Evolutionary conservation across 441 rosid genomes (phyloP).

Genomic region (Eutrema salsugineum): DNA sequence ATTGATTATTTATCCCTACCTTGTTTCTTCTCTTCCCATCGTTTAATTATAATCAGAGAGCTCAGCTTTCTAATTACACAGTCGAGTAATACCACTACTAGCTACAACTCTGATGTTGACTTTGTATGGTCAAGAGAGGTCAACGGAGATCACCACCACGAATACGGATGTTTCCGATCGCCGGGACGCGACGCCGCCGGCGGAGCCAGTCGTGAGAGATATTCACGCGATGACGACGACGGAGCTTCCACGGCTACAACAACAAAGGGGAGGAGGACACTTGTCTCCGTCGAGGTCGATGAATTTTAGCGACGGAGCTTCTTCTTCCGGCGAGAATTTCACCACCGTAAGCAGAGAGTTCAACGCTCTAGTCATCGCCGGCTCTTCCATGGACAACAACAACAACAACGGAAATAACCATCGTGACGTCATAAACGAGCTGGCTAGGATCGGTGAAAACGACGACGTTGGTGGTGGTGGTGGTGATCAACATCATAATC

Average conservation of each 20-base stretch:
- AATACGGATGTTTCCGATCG: not conserved
- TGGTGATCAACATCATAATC: not conserved
- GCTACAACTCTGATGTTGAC: constrained; percentile 18
- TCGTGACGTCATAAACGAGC: constrained; percentile 27
- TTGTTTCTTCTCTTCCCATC: not conserved
- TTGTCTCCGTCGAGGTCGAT: constrained; percentile 43
- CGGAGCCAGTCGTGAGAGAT: constrained; percentile 45
- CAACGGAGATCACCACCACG: constrained; percentile 21
- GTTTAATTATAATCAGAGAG: constrained; percentile 3
- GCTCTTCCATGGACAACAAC: constrained; percentile 47
- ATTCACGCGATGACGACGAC: constrained; percentile 86
- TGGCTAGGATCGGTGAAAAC: constrained; percentile 67
- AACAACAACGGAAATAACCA: constrained; percentile 17
- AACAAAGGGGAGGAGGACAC: constrained; percentile 27
- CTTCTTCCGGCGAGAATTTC: constrained; percentile 73
- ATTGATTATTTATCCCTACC: constrained; percentile 18
- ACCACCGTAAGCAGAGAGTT: constrained; percentile 88
- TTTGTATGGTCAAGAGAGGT: constrained; percentile 18
- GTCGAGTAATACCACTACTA: not conserved
- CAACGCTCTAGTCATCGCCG: constrained; percentile 85
- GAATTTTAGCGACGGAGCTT: constrained; percentile 38
- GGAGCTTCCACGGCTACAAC: constrained; percentile 37
- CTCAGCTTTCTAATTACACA: constrained; percentile 7
- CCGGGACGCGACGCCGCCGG: constrained; percentile 8
- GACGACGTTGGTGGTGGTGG: not conserved